phyloP scores from a whole-genome alignment of 257 asterid genomes.

The Solanum paucissectum region DNA sequence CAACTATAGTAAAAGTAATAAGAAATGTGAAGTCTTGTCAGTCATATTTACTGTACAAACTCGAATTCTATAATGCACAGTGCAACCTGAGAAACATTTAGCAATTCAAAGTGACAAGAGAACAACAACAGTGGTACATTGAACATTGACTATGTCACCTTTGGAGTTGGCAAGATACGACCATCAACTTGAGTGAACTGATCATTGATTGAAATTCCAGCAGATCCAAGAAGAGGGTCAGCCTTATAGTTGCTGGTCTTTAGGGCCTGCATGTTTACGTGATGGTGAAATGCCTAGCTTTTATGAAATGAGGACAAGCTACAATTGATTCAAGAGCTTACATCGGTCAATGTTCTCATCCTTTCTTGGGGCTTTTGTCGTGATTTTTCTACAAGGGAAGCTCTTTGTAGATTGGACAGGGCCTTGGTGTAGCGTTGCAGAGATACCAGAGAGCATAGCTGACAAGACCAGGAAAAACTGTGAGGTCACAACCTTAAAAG shows the following conservation, averaged over 20 bases:
- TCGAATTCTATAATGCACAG: not conserved
- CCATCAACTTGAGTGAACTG: conserved; percentile 48
- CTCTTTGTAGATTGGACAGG: conserved; percentile 43
- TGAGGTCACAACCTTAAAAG: not conserved
- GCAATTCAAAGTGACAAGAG: not conserved
- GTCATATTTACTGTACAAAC: not conserved
- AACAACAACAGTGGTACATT: not conserved
- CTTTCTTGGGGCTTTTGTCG: conserved; percentile 64
- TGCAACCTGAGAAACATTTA: not conserved
- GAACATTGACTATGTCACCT: conserved; percentile 19
- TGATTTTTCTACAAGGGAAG: conserved; percentile 68
- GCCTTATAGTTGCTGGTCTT: conserved; percentile 32
- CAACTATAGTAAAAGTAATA: conserved; percentile 24
- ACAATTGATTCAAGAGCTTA: conserved; percentile 2
- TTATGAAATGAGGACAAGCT: not conserved
- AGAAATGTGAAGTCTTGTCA: not conserved
- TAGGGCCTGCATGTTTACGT: conserved; percentile 36
- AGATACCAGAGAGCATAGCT: conserved; percentile 57
- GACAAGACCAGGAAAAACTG: not conserved
- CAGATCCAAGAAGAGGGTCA: conserved; percentile 35
- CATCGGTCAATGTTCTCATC: conserved; percentile 38
- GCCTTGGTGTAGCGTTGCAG: conserved; percentile 67
- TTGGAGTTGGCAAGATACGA: conserved; percentile 54
- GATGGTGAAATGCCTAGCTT: not conserved
- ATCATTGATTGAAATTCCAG: conserved; percentile 39